These are phyloP conservation scores for Claviceps pusilla DNA, from an alignment of 2,329 filamentous ascomycete species.

Conservation along the genomic window DNA sequence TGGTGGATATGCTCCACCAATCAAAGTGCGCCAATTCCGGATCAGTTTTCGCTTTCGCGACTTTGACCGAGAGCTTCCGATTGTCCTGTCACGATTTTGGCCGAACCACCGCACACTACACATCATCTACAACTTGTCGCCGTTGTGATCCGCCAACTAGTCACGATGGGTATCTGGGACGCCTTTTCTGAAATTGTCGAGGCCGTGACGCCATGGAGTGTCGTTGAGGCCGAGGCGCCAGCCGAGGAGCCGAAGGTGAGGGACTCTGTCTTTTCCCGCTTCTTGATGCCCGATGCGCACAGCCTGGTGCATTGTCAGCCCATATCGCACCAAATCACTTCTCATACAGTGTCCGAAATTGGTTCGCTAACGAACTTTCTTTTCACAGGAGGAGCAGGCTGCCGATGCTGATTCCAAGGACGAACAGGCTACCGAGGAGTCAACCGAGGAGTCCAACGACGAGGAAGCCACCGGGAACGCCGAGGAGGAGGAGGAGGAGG, in stretches of 20 bases:
- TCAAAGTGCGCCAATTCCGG: conserved; percentile 34
- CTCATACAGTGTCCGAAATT: neutral
- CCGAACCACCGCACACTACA: conserved; percentile 18
- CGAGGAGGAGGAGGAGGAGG: conserved; percentile 36
- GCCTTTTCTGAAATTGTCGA: conserved; percentile 48
- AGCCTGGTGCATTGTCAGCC: neutral
- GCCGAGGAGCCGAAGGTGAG: conserved; percentile 47
- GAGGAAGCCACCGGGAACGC: conserved; percentile 27
- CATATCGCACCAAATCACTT: neutral
- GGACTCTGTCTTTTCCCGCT: neutral
- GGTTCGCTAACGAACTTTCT: neutral
- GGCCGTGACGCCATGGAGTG: conserved; percentile 49
- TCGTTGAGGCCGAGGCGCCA: conserved; percentile 52
- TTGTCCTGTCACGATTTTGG: conserved; percentile 18
- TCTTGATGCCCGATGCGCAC: neutral
- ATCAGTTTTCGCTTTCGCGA: conserved; percentile 28
- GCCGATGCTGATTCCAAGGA: conserved; percentile 41
- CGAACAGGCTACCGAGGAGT: conserved; percentile 11
- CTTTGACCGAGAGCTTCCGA: conserved; percentile 28
- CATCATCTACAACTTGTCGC: conserved; percentile 18
- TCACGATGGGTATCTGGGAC: conserved; percentile 54
- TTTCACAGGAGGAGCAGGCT: conserved; percentile 22
- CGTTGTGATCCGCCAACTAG: conserved; percentile 24
- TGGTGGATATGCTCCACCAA: conserved; percentile 20
- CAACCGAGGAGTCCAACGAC: conserved; percentile 13